Base-by-base conservation (phyloP, 257 asterid genomes). In the Henckelia pumila region DNA sequence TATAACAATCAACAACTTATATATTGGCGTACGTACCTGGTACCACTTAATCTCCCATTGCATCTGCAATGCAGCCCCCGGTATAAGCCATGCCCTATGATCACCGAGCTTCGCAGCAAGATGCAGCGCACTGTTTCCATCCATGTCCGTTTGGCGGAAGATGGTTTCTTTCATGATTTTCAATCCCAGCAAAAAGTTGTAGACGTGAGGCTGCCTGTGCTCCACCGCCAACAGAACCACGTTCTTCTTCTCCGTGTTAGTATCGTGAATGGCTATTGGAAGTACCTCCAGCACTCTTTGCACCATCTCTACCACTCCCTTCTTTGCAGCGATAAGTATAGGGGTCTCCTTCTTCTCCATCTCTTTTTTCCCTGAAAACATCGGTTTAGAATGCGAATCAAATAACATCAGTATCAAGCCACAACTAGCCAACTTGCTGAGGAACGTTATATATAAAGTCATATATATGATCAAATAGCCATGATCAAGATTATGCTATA, bases 51-150 rank as follows among this genome's bases (percentile, higher is more conserved):
- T 56, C 64, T 78, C 83, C 79, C 79, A 78, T 40, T 28, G 30
- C 30, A 28, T 28, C 30, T 28, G 30, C 30, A 28, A 28, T 1
- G 30, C 30, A 28, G 5, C 67, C 4, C 83, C 77, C 0, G 77
- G 75, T 44, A 75, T 63, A 13, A 37, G 74, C 69, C 83, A 81
- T 0, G 81, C 81, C 22, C 62, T 30, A 25, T 53, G 17, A 17
- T 73, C 72, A 1, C 81, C 74, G 1, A 76, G 64, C 73, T 17
- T 71, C 3, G 86, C 83, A 3, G 86, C 86, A 37, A 78, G 86
- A 71, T 81, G 86, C 28, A 76, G 26, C 1, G 83, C 86, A 17
- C 77, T 78, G 21, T 81, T 81, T 2, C 81, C 86, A 9, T 76
- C 59, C 24, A 21, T 64, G 35, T 78, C 86, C 10, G 68, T 64